phyloP scores from a whole-genome alignment of 2,329 filamentous ascomycete species.

The Davidsoniella virescens region DNA sequence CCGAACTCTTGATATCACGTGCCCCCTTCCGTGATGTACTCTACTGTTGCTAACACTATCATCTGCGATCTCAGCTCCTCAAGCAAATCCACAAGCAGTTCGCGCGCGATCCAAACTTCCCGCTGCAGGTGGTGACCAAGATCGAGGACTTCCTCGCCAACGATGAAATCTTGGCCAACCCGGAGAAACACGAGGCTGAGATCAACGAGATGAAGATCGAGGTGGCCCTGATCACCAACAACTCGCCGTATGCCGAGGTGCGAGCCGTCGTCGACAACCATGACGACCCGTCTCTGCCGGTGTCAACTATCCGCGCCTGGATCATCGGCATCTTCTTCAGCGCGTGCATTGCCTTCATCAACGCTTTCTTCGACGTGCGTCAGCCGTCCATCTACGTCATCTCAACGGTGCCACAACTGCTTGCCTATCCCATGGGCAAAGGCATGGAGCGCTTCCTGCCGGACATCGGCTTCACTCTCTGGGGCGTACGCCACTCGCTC shows the following conservation, averaged over 20 bases:
- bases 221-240: conserved; percentile 33
- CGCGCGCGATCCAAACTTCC: conserved; percentile 24
- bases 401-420: conserved; percentile 36
- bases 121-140: conserved; percentile 20
- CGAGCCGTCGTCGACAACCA: conserved; percentile 38
- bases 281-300: conserved; percentile 31
- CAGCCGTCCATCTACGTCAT: conserved; percentile 33
- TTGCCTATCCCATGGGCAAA: conserved; percentile 33
- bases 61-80: conserved; percentile 18
- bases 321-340: conserved; percentile 32
- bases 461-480: conserved; percentile 26
- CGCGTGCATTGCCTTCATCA: conserved; percentile 29
- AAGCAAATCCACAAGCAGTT: conserved; percentile 21
- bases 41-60: background rate
- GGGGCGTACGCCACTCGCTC: conserved; percentile 19
- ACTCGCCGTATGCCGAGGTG: conserved; percentile 40
- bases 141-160: conserved; percentile 22
- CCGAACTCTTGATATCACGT: too few species aligned
- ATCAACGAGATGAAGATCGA: conserved; percentile 38
- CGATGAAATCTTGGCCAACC: conserved; percentile 20
- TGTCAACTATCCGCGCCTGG: conserved; percentile 37
- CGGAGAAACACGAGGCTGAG: conserved; percentile 25
- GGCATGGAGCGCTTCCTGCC: conserved; percentile 29
- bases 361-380: conserved; percentile 39
- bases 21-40: background rate